phyloP scores from a whole-genome alignment of 2,329 filamentous ascomycete species.

The Ophiostoma australiae region DNA sequence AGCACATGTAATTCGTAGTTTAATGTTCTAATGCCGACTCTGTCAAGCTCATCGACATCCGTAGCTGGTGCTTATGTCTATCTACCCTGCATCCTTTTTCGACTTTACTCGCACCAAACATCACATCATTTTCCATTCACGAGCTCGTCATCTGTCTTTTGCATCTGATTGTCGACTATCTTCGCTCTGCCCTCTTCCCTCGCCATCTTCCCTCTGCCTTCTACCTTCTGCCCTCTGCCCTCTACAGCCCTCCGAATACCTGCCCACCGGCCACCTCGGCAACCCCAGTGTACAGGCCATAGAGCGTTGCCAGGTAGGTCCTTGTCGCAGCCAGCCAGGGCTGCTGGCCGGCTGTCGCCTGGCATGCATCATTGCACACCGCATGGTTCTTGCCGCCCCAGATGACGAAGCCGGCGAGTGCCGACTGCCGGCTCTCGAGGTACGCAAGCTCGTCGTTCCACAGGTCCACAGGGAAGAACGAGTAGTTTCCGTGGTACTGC shows the following conservation, averaged over 20 bases:
- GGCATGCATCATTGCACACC: constrained; percentile 22
- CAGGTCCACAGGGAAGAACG: constrained; percentile 20
- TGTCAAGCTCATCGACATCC: neutral
- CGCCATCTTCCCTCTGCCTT: too few relatives aligned
- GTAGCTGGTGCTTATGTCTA: neutral
- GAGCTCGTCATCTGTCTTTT: neutral
- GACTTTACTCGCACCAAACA: neutral
- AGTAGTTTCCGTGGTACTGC: constrained; percentile 25
- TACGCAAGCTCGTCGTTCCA: constrained; percentile 3
- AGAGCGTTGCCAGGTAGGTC: constrained; percentile 19
- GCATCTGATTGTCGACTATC: neutral
- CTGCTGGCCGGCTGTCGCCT: constrained; percentile 23
- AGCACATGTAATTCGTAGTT: too few relatives aligned
- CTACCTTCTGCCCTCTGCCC: neutral
- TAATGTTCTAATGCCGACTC: neutral
- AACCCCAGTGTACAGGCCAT: constrained; percentile 6
- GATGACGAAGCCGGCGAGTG: constrained; percentile 18
- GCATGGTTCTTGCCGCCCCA: constrained; percentile 25
- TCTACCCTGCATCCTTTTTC: neutral
- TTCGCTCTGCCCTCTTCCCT: neutral
- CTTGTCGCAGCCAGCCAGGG: constrained; percentile 22
- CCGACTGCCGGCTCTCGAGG: neutral
- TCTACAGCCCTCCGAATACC: neutral
- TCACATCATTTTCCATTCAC: neutral
- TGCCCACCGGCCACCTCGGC: neutral